Percentiles rank a stretch among this genome's conserved stretches.
phyloP scores from a whole-genome alignment of 2,329 filamentous ascomycete species.

The Monosporascus sp. region DNA sequence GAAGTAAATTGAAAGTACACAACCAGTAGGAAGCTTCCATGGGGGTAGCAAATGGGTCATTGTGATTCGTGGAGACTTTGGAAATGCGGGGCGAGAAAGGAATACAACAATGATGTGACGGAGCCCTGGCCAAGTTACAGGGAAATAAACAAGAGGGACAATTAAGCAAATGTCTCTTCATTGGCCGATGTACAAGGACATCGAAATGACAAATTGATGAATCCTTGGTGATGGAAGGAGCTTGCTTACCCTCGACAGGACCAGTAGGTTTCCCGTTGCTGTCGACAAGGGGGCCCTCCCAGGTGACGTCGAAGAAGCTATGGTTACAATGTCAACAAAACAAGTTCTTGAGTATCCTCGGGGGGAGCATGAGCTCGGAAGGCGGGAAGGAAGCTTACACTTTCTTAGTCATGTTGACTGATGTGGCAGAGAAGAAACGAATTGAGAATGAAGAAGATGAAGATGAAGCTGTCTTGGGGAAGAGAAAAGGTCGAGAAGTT shows the following conservation, averaged over 20 bases:
- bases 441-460: conserved; percentile 27
- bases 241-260: conserved; percentile 53
- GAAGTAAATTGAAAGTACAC: background rate
- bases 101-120: background rate
- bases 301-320: conserved; percentile 68
- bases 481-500: conserved; percentile 30
- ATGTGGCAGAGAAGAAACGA: conserved; percentile 51
- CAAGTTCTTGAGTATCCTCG: background rate
- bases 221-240: conserved; percentile 6
- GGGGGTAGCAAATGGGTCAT: conserved; percentile 1
- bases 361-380: background rate
- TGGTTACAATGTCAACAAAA: background rate
- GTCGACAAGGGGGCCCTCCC: conserved; percentile 68
- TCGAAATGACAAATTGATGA: background rate
- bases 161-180: background rate
- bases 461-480: conserved; percentile 32
- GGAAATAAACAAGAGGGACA: background rate
- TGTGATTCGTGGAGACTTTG: background rate
- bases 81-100: background rate
- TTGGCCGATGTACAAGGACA: background rate
- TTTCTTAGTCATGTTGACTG: conserved; percentile 70
- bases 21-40: conserved; percentile 8
- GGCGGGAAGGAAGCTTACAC: conserved; percentile 49
- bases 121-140: background rate
- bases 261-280: conserved; percentile 50